Base-by-base conservation (phyloP, 805 yeast species). In the Teunomyces panamensis region DNA sequence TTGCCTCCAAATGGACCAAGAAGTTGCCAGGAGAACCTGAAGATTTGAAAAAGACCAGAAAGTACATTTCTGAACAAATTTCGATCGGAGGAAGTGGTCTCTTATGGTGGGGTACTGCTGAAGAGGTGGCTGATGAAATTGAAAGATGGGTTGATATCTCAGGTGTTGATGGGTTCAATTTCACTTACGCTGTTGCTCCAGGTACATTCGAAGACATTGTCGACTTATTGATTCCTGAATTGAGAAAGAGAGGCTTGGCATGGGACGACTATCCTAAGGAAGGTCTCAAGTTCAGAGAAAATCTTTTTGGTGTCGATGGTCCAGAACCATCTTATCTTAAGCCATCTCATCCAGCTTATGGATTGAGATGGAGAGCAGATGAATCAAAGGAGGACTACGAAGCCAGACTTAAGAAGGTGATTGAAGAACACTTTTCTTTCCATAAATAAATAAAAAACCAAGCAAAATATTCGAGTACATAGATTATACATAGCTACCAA, bases 111-210 rank as follows among this genome's bases (percentile, higher is more conserved):
- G 78, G 79, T 0, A 63, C 67, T 11, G 61, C 74, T 4, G 47
- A 50, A 10, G 66, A 67, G 42, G 73, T 74, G 17, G 75, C 73
- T 6, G 73, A 73, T 45, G 63, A 64, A 49, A 60, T 74, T 30
- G 70, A 71, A 47, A 48, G 56, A 39, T 74, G 74, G 70, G 70
- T 67, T 5, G 65, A 65, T 9, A 58, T 62, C 17, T 60, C 69
- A 13, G 74, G 65, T 42, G 63, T 74, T 20, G 79, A 74, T 50
- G 78, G 78, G 0, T 71, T 73, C 53, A 74, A 74, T 47, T 55
- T 74, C 39, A 64, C 68, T 2, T 66, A 70, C 50, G 67, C 75
- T 1, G 58, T 68, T 8, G 53, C 60, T 16, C 75, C 73, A 17
- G 70, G 66, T 3, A 53, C 69, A 4, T 62, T 67, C 42, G 69